Evolutionary conservation across 2,329 filamentous ascomycete species (phyloP), one percentile per base, ranked within the genome.

Genomic region (Rutstroemia sp.): DNA sequence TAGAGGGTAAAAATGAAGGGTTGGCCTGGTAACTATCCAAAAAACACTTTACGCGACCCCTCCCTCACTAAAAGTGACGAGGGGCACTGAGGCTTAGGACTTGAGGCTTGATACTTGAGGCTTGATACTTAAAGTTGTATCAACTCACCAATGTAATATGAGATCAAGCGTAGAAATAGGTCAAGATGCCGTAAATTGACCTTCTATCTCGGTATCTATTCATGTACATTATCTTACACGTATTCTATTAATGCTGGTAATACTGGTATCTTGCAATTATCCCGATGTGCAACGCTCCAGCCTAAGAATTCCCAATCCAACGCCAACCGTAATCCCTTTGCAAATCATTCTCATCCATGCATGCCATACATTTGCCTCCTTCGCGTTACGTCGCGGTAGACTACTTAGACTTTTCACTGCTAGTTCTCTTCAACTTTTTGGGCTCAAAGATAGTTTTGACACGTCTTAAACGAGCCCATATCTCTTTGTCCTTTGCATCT

Each of bases 391-490:
- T 23, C 19, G 42, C 12, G 12, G 19, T 45, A 21, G 42, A 45
- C 42, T 45, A 10, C 19, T 45, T 45, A 25, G 42, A 45, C 42
- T 45, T 45, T 23, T 45, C 42, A 10, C 42, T 45, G 19, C n/a
- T 14, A 45, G 18, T 45, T 45, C 42, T 85, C 67, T 76, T 82
- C 8, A 76, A 74, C 1, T 77, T 78, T 69, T 87, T 89, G 5
- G 81, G 77, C 60, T 87, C 83, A 65, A 90, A 83, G 48, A 88
- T 71, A 66, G 85, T 88, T 75, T 87, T 87, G 57, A 90, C 85
- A 57, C 81, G 79, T 64, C 84, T 79, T 61, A 90, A 71, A 62
- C 84, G 79, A n/a, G 84, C 80, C 86, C 86, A 89, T 61, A 86
- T 77, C 70, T 87, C 84, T 69, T 87, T 87, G 59, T 90, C 86